Evolutionary conservation across 257 asterid species (phyloP), one percentile per base, ranked within the genome.

Genomic region (Solanum clarkiae): DNA sequence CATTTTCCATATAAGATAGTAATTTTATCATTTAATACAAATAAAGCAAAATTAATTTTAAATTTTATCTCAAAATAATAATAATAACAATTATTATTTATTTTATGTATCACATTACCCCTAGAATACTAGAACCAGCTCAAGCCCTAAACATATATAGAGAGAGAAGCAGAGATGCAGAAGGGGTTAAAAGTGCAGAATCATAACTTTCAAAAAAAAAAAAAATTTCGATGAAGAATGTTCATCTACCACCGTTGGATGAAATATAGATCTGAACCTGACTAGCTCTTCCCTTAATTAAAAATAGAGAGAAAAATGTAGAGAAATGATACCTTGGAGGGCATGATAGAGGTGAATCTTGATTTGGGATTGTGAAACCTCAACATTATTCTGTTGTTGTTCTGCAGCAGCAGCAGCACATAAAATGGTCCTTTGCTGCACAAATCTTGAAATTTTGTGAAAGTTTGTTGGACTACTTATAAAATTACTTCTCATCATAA

Each of bases 331-430:
- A 96, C 99, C 98, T 91, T 89, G 89, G 26, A 94, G 84, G 49
- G 92, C 89, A 88, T 87, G 86, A 82, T 85, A 87, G 55, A 96
- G 94, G 75, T 89, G 82, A 40, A 83, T 80, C 87, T 96, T 95
- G 66, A 90, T 84, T 81, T 89, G 92, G 83, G 90, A 80, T 24
- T 57, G 84, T 79, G 87, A 62, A 74, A 85, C 20, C 40, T 85
- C 88, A 57, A 90, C 88, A 42, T 83, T 60, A 60, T 29, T 86
- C 42, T 87, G 86, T 75, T 86, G 88, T 84, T 89, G 68, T 60
- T 60, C 32, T n/a, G 68, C 1, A 10, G 68, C 92, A 71, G 68
- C 92, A 71, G 92, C 89, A 80, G 80, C 60, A 55, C 20, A 55
- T 15, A 15, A 87, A 86, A 47, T 49, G 29, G 82, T 55, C 69